phyloP scores from a whole-genome alignment of 305 asterid species.

The Salvia sclarea region DNA sequence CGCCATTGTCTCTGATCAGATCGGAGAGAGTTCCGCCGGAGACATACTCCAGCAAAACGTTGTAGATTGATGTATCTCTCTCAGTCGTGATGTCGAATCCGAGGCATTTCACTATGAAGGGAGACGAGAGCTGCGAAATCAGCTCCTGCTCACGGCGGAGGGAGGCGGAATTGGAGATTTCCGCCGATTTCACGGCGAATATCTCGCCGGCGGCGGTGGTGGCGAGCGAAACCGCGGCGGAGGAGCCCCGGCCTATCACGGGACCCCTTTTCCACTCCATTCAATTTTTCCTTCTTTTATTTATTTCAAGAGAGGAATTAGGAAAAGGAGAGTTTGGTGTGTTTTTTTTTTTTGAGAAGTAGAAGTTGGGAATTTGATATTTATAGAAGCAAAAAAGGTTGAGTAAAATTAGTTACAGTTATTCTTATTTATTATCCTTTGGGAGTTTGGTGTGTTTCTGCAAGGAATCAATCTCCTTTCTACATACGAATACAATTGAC shows the following conservation, averaged over 20 bases:
- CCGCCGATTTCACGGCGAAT: constrained; percentile 67
- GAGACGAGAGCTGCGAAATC: constrained; percentile 60
- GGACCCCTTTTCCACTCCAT: constrained; percentile 88
- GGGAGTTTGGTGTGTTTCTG: too few species aligned
- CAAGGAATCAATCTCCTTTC: constrained; percentile 46
- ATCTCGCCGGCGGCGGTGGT: constrained; percentile 48
- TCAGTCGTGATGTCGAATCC: constrained; percentile 55
- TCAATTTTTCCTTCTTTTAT: too few species aligned
- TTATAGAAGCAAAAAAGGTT: constrained; percentile 8
- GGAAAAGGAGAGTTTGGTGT: not conserved
- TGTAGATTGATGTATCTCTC: constrained; percentile 26
- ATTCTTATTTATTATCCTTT: constrained; percentile 31
- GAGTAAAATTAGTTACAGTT: constrained; percentile 11
- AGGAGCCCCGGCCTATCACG: constrained; percentile 69
- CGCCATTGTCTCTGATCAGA: constrained; percentile 37
- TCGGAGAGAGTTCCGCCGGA: constrained; percentile 59
- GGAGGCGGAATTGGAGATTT: constrained; percentile 35
- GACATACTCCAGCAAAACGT: constrained; percentile 55
- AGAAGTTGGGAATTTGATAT: constrained; percentile 28
- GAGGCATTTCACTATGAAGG: constrained; percentile 53
- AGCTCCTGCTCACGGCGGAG: constrained; percentile 51
- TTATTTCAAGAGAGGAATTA: constrained; percentile 20
- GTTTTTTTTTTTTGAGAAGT: too few species aligned
- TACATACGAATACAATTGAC: constrained; percentile 26
- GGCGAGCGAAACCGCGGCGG: constrained; percentile 69